Evolutionary conservation across 2,329 filamentous ascomycete species (phyloP), one percentile per base, ranked within the genome.

Genomic region (Colletotrichum brevisporum): DNA sequence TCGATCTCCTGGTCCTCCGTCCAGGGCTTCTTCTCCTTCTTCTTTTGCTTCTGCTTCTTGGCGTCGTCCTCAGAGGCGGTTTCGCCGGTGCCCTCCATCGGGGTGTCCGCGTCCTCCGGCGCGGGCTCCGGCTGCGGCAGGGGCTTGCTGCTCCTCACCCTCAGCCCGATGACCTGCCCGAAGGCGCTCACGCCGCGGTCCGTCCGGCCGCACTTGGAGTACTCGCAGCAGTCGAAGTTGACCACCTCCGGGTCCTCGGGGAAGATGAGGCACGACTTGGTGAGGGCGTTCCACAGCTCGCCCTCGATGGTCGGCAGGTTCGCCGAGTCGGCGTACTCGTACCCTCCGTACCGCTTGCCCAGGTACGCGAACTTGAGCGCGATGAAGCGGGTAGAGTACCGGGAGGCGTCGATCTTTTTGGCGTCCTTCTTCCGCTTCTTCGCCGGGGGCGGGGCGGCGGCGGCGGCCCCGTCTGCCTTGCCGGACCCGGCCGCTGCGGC

Each of bases 151-250:
- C 95, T 98, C 77, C 95, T 86, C 16, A 99, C 91, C 63, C 92
- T 84, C 48, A 99, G 82, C 0, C 91, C 92, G 76, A 99, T 90
- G 66, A 99, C 96, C 83, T 99, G 96, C 0, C 96, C 96, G 82
- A 99, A 99, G 3, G 96, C 95, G 80, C 94, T 98, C 43, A 99
- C 96, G 13, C 96, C 96, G 62, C 90, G 87, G 78, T 99, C 96
- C 18, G 96, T 99, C 71, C 96, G 87, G 2, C 96, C 96, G 76
- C 95, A 98, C 80, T 99, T 99, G 43, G 93, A 94, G 80, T 98
- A 99, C 70, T 97, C 93, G 79, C 90, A 95, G 8, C 91, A 91
- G 41, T 93, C 90, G 87, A 94, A 97, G 79, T 93, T 91, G 27
- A 98, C 84, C 61, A 87, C 82, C 10, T 89, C 85, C 18, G 85